A percentile compares a stretch with the other conserved stretches of the same genome.
These are phyloP conservation scores for Anthracocystis walkeri DNA, from an alignment of 1,284 basidiomycete species.

Conservation along the genomic window DNA sequence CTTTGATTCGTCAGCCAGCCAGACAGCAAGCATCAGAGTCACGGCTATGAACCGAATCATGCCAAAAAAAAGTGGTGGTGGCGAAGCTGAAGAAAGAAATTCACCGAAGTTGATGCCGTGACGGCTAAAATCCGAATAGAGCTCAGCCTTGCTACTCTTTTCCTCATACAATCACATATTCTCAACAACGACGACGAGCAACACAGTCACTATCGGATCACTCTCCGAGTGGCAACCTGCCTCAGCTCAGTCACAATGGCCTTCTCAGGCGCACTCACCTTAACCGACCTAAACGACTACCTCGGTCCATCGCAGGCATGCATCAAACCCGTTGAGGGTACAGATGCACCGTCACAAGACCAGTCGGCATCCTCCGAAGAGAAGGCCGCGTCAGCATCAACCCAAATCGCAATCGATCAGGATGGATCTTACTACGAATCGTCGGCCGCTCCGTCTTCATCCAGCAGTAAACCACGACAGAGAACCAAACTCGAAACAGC, in stretches of 20 bases:
- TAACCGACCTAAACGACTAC: constrained; percentile 97
- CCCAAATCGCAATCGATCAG: constrained; percentile 87
- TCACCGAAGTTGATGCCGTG: constrained; percentile 10
- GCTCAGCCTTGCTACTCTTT: neutral
- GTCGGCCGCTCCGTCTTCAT: constrained; percentile 22
- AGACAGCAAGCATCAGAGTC: too few species aligned
- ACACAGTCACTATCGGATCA: neutral
- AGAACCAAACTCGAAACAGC: constrained; percentile 72
- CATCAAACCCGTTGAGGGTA: constrained; percentile 85
- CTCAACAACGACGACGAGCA: neutral
- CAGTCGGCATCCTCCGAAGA: constrained; percentile 58
- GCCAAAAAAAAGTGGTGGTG: neutral
- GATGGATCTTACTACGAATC: constrained; percentile 81
- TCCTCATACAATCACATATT: constrained; percentile 4
- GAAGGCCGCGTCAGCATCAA: constrained; percentile 72
- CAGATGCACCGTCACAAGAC: constrained; percentile 18
- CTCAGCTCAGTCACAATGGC: constrained; percentile 74
- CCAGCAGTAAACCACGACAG: constrained; percentile 57
- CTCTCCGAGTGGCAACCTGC: neutral
- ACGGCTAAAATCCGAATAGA: neutral
- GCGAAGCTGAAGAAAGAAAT: constrained; percentile 4
- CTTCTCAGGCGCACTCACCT: constrained; percentile 84
- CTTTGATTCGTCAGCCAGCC: constrained; percentile 7
- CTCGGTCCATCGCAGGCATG: constrained; percentile 96
- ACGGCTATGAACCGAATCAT: neutral